These are phyloP conservation scores for Pachysandra terminalis DNA, from an alignment of 164 flowering plant genomes.

Conservation along the genomic window DNA sequence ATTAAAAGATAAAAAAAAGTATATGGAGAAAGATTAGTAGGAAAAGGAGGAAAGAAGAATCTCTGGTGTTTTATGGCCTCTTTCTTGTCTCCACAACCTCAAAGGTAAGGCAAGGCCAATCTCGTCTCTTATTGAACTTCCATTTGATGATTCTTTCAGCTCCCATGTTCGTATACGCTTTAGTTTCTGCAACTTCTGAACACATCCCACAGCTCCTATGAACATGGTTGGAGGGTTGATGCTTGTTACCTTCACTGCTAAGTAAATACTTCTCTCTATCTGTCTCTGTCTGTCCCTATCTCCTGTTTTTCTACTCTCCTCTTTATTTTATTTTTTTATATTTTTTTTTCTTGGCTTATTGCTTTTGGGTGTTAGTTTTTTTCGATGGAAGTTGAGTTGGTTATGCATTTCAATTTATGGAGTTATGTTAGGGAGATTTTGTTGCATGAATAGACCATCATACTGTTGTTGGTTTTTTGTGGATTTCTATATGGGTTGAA, in stretches of 20 bases:
- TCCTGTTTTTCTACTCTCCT: constrained; percentile 6
- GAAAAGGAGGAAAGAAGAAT: not conserved
- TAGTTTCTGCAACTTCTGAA: constrained; percentile 8
- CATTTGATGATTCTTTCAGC: not conserved
- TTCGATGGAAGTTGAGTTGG: constrained; percentile 7
- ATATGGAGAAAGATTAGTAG: too few relatives aligned
- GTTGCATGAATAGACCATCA: constrained; percentile 1
- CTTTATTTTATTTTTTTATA: not conserved
- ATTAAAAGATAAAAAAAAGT: not conserved
- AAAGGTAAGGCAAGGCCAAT: not conserved
- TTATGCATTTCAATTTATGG: constrained; percentile 7
- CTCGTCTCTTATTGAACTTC: not conserved
- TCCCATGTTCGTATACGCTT: not conserved
- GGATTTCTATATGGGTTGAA: constrained; percentile 3
- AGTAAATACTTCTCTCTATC: not conserved
- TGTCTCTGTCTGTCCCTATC: too few relatives aligned
- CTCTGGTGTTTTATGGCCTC: not conserved
- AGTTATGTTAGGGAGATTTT: constrained; percentile 10
- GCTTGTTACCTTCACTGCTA: not conserved
- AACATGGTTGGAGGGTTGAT: not conserved
- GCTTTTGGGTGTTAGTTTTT: not conserved
- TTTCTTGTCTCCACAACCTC: not conserved
- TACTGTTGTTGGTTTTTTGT: constrained; percentile 5
- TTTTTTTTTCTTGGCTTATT: not conserved
- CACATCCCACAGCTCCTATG: not conserved